phyloP scores from a whole-genome alignment of 768 basidiomycete genomes.

The Ramaria rubella region DNA sequence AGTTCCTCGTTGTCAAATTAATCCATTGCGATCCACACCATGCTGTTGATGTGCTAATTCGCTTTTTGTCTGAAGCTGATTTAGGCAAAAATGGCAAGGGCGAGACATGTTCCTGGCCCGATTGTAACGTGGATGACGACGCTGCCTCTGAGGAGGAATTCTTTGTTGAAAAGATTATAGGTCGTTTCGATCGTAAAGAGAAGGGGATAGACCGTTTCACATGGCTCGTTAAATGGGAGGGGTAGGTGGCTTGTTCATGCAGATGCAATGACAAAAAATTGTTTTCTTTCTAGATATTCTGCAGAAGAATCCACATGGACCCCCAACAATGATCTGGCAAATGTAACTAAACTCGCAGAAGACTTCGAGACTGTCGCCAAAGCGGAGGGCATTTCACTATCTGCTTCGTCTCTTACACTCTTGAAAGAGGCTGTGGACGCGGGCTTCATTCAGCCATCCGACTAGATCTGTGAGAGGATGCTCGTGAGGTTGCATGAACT shows the following conservation, averaged over 20 bases:
- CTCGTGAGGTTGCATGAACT: no score
- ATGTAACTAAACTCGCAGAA: neutral
- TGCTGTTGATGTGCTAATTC: no score
- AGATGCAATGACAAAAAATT: neutral
- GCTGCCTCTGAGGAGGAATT: neutral
- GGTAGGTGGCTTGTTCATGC: neutral
- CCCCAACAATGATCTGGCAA: neutral
- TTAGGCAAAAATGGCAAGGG: neutral
- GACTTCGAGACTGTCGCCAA: neutral
- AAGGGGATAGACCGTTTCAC: neutral
- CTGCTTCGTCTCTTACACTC: neutral
- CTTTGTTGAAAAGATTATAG: constrained; percentile 4
- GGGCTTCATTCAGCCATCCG: no score
- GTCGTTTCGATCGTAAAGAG: neutral
- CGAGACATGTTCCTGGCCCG: constrained; percentile 1
- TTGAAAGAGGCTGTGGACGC: neutral
- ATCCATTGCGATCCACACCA: no score
- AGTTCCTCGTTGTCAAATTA: no score
- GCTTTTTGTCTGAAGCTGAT: no score
- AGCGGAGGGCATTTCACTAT: neutral
- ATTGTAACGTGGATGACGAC: neutral
- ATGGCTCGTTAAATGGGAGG: constrained; percentile 10
- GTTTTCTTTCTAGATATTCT: neutral
- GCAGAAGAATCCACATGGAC: constrained; percentile 1
- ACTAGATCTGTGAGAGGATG: no score